These are phyloP conservation scores for Amaranthus tricolor DNA, from an alignment of 179 eudicot species.

Conservation along the genomic window DNA sequence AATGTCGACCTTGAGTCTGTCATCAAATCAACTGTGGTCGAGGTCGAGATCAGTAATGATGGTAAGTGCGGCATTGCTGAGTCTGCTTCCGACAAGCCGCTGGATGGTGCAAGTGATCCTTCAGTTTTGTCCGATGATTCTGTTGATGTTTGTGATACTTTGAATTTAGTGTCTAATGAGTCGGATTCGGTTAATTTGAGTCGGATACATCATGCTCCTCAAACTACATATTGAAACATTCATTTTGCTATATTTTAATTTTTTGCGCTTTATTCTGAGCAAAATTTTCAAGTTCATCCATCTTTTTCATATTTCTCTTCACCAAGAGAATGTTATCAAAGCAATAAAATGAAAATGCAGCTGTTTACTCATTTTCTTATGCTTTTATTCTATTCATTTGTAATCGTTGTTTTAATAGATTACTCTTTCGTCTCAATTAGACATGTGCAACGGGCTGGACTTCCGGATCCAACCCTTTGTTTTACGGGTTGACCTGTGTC, in stretches of 20 bases:
- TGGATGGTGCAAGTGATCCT: slow-evolving; percentile 44
- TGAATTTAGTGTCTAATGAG: slow-evolving; percentile 64
- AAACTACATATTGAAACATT: slow-evolving; percentile 98
- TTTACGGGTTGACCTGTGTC: too few relatives aligned
- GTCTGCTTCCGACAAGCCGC: slow-evolving; percentile 20
- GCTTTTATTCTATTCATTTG: neutral
- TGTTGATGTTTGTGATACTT: slow-evolving; percentile 58
- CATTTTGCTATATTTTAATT: slow-evolving; percentile 29
- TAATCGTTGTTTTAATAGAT: neutral
- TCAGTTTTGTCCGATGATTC: slow-evolving; percentile 47
- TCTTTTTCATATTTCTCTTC: slow-evolving; percentile 21
- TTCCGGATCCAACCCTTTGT: too few relatives aligned
- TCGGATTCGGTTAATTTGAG: slow-evolving; percentile 74
- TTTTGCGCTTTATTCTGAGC: slow-evolving; percentile 24
- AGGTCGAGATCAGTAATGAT: slow-evolving; percentile 8
- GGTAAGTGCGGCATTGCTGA: slow-evolving; percentile 25
- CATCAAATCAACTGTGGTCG: neutral
- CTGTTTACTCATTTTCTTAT: neutral
- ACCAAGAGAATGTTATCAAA: slow-evolving; percentile 25
- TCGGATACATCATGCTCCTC: slow-evolving; percentile 97
- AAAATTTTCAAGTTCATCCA: slow-evolving; percentile 22
- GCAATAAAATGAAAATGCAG: slow-evolving; percentile 26
- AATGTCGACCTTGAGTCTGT: slow-evolving; percentile 12
- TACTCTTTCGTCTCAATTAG: too few relatives aligned
- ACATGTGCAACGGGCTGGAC: too few relatives aligned